Conservation (phyloP, 2,329 filamentous ascomycete species). For the Monosporascus cannonballus region DNA sequence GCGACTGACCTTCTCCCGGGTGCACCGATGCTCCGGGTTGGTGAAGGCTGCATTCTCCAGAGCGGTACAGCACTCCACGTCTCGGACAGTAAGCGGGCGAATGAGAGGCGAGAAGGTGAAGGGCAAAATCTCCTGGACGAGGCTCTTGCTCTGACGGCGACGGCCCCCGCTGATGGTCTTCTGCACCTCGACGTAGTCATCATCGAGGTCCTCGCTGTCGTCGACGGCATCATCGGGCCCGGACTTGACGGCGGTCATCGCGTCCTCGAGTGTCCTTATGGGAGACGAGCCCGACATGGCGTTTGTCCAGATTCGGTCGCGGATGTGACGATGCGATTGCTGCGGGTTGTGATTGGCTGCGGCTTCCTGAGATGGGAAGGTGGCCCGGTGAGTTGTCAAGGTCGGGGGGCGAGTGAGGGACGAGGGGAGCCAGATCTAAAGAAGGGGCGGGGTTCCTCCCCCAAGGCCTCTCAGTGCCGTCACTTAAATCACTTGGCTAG, state of each 20-base stretch:
- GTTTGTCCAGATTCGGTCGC: neutral
- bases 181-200: constrained; percentile 30
- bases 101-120: constrained; percentile 66
- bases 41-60: constrained; percentile 50
- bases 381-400: neutral
- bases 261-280: neutral
- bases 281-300: neutral
- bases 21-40: constrained; percentile 42
- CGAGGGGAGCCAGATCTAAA: neutral
- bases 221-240: constrained; percentile 29
- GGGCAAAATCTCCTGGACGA: constrained; percentile 38
- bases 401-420: neutral
- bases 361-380: neutral
- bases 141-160: constrained; percentile 23
- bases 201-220: constrained; percentile 33
- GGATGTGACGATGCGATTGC: neutral
- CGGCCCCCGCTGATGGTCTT: constrained; percentile 34
- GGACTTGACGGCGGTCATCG: neutral
- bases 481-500: neutral
- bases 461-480: neutral
- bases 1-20: constrained; percentile 45
- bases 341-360: neutral
- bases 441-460: too few species aligned
- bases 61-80: constrained; percentile 53
- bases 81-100: constrained; percentile 62